Evolutionary conservation across 2,329 filamentous ascomycete species (phyloP).

Genomic region (Rutstroemia sp.): DNA sequence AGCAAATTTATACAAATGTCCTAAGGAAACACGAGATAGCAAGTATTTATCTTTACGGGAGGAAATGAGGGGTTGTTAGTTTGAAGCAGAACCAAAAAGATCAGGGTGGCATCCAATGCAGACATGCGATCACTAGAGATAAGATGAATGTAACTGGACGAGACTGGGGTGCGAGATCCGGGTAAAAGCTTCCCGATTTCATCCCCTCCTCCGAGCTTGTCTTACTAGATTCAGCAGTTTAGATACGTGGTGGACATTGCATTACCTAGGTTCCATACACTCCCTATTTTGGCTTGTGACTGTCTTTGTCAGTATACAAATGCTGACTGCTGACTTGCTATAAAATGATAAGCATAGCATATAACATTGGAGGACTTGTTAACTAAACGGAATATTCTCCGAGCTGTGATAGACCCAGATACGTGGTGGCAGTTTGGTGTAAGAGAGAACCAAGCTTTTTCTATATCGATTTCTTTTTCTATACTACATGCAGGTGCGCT

Average conservation of each 20-base stretch:
- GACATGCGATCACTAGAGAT: not conserved
- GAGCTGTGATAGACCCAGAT: too few species aligned
- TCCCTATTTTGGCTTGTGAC: constrained; percentile 3
- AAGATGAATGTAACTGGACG: not conserved
- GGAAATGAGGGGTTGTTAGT: too few species aligned
- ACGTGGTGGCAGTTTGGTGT: too few species aligned
- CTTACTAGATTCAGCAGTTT: not conserved
- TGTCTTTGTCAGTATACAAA: not conserved
- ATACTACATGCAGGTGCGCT: constrained; percentile 27
- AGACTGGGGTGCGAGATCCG: not conserved
- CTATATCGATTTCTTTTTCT: constrained; percentile 22
- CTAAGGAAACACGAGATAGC: too few species aligned
- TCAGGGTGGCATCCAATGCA: too few species aligned
- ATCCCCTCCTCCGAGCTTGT: not conserved
- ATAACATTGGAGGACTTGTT: not conserved
- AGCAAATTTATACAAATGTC: too few species aligned
- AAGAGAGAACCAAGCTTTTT: constrained; percentile 2
- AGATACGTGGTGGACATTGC: not conserved
- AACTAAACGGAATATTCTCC: not conserved
- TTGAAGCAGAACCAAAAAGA: too few species aligned
- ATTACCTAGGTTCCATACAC: not conserved
- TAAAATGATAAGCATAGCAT: not conserved
- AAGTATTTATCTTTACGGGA: too few species aligned
- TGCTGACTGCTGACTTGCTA: not conserved
- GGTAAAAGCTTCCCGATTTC: not conserved